A percentile compares a stretch with the other conserved stretches of the same genome.
These are phyloP conservation scores for Nannochloris sp. DNA, from an alignment of 139 green algal species.

Conservation along the genomic window DNA sequence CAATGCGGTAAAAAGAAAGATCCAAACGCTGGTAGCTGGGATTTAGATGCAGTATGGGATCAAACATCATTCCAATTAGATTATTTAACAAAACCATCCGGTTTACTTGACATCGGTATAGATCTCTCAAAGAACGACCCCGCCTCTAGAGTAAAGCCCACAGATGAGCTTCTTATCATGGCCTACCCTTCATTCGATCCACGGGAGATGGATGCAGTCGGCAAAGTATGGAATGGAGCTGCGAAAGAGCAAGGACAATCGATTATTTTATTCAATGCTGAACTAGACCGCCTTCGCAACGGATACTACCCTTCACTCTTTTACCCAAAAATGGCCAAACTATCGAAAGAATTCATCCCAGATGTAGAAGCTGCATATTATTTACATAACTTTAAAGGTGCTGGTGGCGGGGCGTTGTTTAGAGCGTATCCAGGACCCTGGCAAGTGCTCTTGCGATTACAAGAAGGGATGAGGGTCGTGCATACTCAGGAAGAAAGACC, in stretches of 20 bases:
- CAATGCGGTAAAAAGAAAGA: constrained; percentile 40
- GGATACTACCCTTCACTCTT: constrained; percentile 74
- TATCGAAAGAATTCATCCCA: constrained; percentile 43
- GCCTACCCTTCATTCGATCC: constrained; percentile 69
- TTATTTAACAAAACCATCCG: constrained; percentile 59
- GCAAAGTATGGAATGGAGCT: constrained; percentile 47
- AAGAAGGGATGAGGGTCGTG: constrained; percentile 26
- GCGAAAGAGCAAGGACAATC: constrained; percentile 4
- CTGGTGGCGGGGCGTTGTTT: constrained; percentile 50
- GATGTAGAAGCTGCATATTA: constrained; percentile 61
- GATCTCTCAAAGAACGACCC: constrained; percentile 29
- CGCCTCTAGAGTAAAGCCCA: constrained; percentile 22
- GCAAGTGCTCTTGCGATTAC: constrained; percentile 59
- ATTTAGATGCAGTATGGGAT: constrained; percentile 44
- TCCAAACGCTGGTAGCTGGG: constrained; percentile 28
- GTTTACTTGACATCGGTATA: constrained; percentile 50
- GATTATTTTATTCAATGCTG: constrained; percentile 83
- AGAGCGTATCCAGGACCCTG: constrained; percentile 74
- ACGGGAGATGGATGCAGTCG: constrained; percentile 61
- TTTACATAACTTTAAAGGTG: constrained; percentile 89
- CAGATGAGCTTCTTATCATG: constrained; percentile 57
- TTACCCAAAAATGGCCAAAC: constrained; percentile 65
- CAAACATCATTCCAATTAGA: constrained; percentile 52
- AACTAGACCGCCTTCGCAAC: constrained; percentile 69
- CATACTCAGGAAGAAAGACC: constrained; percentile 55